Evolutionary conservation across 495 filamentous ascomycete species (phyloP).

Genomic region (Amphirosellinia nigrospora): DNA sequence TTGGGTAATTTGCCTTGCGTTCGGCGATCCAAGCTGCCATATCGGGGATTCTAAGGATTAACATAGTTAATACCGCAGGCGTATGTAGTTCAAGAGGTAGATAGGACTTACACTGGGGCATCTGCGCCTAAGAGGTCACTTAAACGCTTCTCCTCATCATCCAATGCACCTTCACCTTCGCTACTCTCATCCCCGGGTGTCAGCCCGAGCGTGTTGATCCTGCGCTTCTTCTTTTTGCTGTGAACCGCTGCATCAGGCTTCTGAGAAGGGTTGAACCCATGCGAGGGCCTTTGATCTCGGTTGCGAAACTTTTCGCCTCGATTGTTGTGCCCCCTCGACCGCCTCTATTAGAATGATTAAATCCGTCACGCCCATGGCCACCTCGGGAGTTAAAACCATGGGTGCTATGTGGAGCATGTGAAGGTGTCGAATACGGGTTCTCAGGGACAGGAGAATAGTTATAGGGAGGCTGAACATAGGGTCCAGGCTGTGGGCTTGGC

Average conservation of each 20-base stretch:
- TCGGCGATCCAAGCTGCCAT: slow-evolving; percentile 82
- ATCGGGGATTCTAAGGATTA: slow-evolving; percentile 64
- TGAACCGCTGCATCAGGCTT: slow-evolving; percentile 65
- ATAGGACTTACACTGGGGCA: slow-evolving; percentile 51
- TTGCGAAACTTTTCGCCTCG: slow-evolving; percentile 56
- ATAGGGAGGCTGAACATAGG: slow-evolving; percentile 43
- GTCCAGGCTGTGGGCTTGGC: slow-evolving; percentile 34
- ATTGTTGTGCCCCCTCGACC: slow-evolving; percentile 57
- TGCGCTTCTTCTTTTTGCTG: slow-evolving; percentile 77
- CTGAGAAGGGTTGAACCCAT: slow-evolving; percentile 58
- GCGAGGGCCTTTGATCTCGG: slow-evolving; percentile 43
- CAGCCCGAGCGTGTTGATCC: slow-evolving; percentile 79
- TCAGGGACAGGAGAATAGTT: slow-evolving; percentile 44
- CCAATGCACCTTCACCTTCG: slow-evolving; percentile 69
- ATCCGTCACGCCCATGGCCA: slow-evolving; percentile 54
- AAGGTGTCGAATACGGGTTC: slow-evolving; percentile 41
- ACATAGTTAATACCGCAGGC: slow-evolving; percentile 23
- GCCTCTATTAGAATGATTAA: slow-evolving; percentile 45
- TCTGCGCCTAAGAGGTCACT: slow-evolving; percentile 64
- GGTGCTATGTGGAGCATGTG: slow-evolving; percentile 38
- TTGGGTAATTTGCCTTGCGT: slow-evolving; percentile 78
- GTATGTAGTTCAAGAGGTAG: slow-evolving; percentile 14
- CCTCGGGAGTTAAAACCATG: slow-evolving; percentile 50
- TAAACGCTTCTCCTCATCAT: slow-evolving; percentile 74
- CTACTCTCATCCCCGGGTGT: slow-evolving; percentile 68